Percentiles rank a stretch among this genome's conserved stretches.
These are phyloP conservation scores for Talaromyces proteolyticus DNA, from an alignment of 495 filamentous ascomycete species.

Conservation along the genomic window DNA sequence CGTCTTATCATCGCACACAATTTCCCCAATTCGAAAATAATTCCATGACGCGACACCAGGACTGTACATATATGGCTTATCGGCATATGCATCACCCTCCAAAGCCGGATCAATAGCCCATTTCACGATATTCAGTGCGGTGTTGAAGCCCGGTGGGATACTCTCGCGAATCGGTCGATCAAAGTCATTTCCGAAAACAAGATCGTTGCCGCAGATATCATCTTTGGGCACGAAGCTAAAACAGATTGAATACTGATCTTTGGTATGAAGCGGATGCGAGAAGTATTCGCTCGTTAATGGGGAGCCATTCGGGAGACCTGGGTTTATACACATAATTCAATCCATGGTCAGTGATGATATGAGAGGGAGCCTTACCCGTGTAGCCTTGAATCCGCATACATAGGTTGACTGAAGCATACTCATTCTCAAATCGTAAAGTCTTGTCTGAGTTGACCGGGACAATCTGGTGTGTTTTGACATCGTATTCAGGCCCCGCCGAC, in stretches of 20 bases:
- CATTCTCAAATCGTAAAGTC: slow-evolving; percentile 51
- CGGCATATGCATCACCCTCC: slow-evolving; percentile 81
- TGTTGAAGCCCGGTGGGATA: slow-evolving; percentile 79
- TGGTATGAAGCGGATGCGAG: slow-evolving; percentile 54
- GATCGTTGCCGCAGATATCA: slow-evolving; percentile 59
- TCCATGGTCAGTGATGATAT: slow-evolving; percentile 4
- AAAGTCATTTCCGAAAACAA: slow-evolving; percentile 92
- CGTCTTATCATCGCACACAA: slow-evolving; percentile 15
- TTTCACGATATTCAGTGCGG: slow-evolving; percentile 75
- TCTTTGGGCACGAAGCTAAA: slow-evolving; percentile 67
- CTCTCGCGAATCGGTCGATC: slow-evolving; percentile 78
- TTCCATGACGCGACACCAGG: slow-evolving; percentile 70
- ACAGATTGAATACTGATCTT: slow-evolving; percentile 76
- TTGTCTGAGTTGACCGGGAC: slow-evolving; percentile 66
- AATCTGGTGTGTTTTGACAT: slow-evolving; percentile 54
- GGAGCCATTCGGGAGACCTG: slow-evolving; percentile 53
- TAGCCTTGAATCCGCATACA: slow-evolving; percentile 65
- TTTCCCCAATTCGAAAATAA: slow-evolving; percentile 58
- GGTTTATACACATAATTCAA: too few relatives aligned
- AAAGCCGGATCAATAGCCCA: slow-evolving; percentile 84
- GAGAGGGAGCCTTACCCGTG: slow-evolving; percentile 31
- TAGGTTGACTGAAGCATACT: slow-evolving; percentile 54
- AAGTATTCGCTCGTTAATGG: slow-evolving; percentile 69
- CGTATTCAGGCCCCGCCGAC: slow-evolving; percentile 65
- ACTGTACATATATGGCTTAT: slow-evolving; percentile 79